Base-by-base conservation (phyloP, 1,284 basidiomycete genomes). In the Gymnopus androsaceus region DNA sequence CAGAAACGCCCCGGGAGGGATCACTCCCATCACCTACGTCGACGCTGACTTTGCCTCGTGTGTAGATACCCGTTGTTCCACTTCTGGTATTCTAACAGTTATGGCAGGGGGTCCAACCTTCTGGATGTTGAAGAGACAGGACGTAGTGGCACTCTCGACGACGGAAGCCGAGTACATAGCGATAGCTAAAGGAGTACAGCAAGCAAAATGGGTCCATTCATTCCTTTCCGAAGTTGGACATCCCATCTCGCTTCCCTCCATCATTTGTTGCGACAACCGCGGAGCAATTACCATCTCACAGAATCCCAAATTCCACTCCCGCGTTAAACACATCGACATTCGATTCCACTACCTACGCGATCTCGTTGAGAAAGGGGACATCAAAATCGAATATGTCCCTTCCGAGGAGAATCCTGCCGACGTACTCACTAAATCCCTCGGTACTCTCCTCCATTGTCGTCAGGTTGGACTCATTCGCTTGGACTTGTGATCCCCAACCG, bases 41-140 rank as follows among this genome's bases (percentile, higher is more conserved):
- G 75, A 79, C 51, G 63, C 75, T 0, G 71, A 77, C 56, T 74
- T 62, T 51, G 74, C 59, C 1, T 66, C 62, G 1, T 64, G 67
- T 55, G 21, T 58, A 0, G 61, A 67, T 31, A 66, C 66, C 36
- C 45, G 65, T 0, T 56, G 14, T 3, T 75, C 72, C 0, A 69
- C 63, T 1, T 57, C 64, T 0, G 72, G 70, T 5, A 67, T 73
- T 54, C 48, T 72, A 0, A 68, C 71, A 25, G 57, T 65, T 2
- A 65, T 72, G 46, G 67, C 61, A 7, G 64, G 68, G 1, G 67
- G 66, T 76, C n/a, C n/a, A n/a, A n/a, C n/a, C n/a, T n/a, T n/a
- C n/a, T n/a, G n/a, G n/a, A n/a, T n/a, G n/a, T n/a, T n/a, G n/a
- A n/a, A n/a, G n/a, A n/a, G n/a, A n/a, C n/a, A n/a, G n/a, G n/a